These are phyloP conservation scores for Tetrapisispora taiwanensis DNA, from an alignment of 805 yeast species.

Conservation along the genomic window DNA sequence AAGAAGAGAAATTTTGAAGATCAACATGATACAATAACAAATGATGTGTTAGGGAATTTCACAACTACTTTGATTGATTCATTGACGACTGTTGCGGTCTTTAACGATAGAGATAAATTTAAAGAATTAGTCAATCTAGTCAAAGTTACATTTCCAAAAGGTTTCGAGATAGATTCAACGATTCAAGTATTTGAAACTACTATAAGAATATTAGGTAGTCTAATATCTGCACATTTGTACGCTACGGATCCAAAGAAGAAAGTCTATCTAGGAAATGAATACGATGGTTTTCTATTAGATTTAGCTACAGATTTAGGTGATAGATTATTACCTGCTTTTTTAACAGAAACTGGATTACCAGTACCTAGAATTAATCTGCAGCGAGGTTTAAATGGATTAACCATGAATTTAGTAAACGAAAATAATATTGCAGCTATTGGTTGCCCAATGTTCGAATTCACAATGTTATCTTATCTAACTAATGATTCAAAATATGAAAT, in stretches of 20 bases:
- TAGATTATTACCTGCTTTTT: constrained; percentile 59
- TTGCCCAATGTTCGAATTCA: constrained; percentile 71
- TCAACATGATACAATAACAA: constrained; percentile 45
- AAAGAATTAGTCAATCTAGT: constrained; percentile 35
- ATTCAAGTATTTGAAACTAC: constrained; percentile 85
- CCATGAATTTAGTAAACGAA: constrained; percentile 40
- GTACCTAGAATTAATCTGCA: constrained; percentile 67
- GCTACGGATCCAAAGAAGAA: constrained; percentile 39
- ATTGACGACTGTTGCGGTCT: constrained; percentile 65
- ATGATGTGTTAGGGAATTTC: constrained; percentile 80
- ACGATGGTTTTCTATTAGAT: constrained; percentile 62
- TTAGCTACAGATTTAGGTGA: constrained; percentile 71
- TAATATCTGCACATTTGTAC: constrained; percentile 67
- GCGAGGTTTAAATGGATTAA: constrained; percentile 31
- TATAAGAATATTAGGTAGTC: constrained; percentile 74
- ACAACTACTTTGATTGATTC: constrained; percentile 72
- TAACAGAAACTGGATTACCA: constrained; percentile 57
- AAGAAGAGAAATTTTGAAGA: constrained; percentile 53
- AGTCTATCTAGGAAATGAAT: constrained; percentile 34
- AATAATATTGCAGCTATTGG: constrained; percentile 87
- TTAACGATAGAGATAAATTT: constrained; percentile 54
- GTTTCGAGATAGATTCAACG: constrained; percentile 52
- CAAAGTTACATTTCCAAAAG: constrained; percentile 22
- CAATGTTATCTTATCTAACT: constrained; percentile 63
- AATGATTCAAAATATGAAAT: constrained; percentile 62